phyloP scores from a whole-genome alignment of 306 rosid species.

The Coriaria nepalensis region DNA sequence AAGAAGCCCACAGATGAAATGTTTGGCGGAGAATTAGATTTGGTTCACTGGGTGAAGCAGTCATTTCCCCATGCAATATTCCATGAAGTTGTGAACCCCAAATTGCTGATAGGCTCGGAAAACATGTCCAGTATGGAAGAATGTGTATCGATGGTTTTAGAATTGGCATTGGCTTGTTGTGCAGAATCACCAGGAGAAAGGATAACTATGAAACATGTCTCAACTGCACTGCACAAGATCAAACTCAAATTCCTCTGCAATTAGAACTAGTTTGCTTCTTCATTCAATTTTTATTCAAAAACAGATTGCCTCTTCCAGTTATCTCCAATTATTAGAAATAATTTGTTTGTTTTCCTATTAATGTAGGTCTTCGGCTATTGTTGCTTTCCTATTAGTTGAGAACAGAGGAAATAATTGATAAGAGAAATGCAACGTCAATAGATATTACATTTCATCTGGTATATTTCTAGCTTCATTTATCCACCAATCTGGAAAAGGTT shows the following conservation, averaged over 20 bases:
- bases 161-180: slow-evolving; percentile 5
- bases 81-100: slow-evolving; percentile 1
- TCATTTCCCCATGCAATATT: slow-evolving; percentile 3
- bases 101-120: neutral
- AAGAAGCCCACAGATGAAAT: slow-evolving; percentile 28
- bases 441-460: too few species aligned
- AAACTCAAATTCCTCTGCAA: neutral
- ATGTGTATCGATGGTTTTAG: slow-evolving; percentile 2
- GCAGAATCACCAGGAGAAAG: slow-evolving; percentile 1
- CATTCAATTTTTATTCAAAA: too few species aligned
- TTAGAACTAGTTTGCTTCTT: too few species aligned
- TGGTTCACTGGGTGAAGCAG: slow-evolving; percentile 12
- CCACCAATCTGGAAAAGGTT: too few species aligned
- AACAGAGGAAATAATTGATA: too few species aligned
- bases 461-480: too few species aligned
- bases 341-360: too few species aligned
- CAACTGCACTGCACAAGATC: slow-evolving; percentile 6
- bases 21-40: slow-evolving; percentile 10
- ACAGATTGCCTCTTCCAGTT: too few species aligned
- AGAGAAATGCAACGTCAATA: too few species aligned
- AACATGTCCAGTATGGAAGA: neutral
- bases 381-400: too few species aligned
- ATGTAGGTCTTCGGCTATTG: too few species aligned
- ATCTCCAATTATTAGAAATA: too few species aligned
- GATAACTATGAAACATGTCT: slow-evolving; percentile 3